Conservation (phyloP, 139 green algal species). For the Coelastrella sp. region DNA sequence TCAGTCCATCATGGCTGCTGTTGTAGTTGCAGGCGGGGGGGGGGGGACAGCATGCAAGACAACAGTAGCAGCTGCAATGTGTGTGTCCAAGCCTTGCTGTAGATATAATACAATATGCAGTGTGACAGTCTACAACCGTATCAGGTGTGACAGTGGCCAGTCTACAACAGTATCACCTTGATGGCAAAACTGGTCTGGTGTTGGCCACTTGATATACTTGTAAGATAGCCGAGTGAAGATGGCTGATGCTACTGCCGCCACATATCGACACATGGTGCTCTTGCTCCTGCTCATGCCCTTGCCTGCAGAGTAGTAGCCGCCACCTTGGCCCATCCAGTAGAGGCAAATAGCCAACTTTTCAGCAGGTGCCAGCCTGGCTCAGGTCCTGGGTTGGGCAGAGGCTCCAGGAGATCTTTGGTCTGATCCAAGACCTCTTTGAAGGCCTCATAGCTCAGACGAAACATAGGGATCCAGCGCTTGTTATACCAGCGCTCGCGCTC, state of each 20-base stretch:
- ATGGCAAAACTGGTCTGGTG: background rate
- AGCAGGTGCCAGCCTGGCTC: background rate
- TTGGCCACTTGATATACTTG: background rate
- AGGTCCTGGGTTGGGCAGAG: background rate
- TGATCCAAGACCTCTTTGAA: background rate
- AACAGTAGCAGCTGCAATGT: too few relatives aligned
- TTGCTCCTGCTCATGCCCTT: background rate
- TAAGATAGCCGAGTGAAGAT: background rate
- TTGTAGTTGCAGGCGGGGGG: too few relatives aligned
- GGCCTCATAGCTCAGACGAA: background rate
- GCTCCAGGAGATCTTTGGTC: background rate
- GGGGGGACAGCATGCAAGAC: too few relatives aligned
- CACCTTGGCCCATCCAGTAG: background rate
- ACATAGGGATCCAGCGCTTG: background rate
- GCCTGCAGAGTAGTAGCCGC: background rate
- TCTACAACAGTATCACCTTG: too few relatives aligned
- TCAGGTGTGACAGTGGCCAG: too few relatives aligned
- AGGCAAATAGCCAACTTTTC: background rate
- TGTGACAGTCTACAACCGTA: too few relatives aligned
- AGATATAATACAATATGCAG: too few relatives aligned
- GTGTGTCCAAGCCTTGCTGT: too few relatives aligned
- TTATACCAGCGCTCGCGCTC: background rate
- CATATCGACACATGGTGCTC: background rate
- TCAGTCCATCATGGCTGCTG: too few relatives aligned
- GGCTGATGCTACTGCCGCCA: background rate